Conservation (phyloP, 2,329 filamentous ascomycete genomes). For the Ceratocystis cubensis region DNA sequence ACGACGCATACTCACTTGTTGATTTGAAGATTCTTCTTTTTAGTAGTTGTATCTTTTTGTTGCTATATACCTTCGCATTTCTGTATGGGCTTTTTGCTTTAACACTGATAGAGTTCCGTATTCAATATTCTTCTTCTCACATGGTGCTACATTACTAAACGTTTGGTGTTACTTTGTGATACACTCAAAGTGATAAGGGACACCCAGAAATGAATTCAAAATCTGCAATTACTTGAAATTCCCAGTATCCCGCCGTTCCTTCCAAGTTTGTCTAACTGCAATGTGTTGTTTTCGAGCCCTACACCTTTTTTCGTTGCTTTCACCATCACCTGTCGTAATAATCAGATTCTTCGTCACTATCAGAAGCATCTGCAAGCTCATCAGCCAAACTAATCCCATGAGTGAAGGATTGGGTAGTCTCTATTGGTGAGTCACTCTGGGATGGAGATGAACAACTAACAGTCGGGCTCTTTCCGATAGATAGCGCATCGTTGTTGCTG, state of each 20-base stretch:
- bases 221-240: no score
- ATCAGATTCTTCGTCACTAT: not conserved
- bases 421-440: not conserved
- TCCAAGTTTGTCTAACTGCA: no score
- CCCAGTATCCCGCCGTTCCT: no score
- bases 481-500: not conserved
- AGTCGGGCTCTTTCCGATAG: not conserved
- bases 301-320: not conserved
- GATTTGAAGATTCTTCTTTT: not conserved
- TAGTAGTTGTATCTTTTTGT: not conserved
- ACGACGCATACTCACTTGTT: conserved; percentile 15
- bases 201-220: no score
- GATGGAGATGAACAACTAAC: not conserved
- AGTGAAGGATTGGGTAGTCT: not conserved
- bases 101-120: conserved; percentile 5
- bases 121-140: not conserved
- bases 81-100: not conserved
- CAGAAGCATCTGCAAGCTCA: not conserved
- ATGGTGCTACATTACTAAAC: no score
- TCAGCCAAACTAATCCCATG: not conserved
- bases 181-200: no score
- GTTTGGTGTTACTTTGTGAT: no score
- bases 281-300: no score
- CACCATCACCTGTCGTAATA: not conserved
- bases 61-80: not conserved